A percentile compares a stretch with the other conserved stretches of the same genome.
Conservation (phyloP, 2,329 filamentous ascomycete genomes). For the Gnomoniopsis sp. region DNA sequence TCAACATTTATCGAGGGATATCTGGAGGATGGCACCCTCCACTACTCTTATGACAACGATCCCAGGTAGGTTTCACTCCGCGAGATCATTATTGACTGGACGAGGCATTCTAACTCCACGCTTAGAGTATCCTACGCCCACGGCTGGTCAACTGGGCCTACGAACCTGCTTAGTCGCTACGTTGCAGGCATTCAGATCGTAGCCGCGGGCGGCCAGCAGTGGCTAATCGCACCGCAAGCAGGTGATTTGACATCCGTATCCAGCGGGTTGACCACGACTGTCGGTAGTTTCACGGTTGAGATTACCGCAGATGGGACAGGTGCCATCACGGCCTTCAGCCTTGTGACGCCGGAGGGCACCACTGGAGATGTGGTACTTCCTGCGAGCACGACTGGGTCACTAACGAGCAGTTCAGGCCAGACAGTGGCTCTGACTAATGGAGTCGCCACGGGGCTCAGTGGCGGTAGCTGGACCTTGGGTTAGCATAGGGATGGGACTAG, state of each 20-base stretch:
- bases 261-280: constrained; percentile 11
- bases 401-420: constrained; percentile 6
- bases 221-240: constrained; percentile 35
- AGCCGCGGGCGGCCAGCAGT: constrained; percentile 31
- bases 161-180: constrained; percentile 32
- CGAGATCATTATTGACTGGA: background rate
- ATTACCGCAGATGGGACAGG: constrained; percentile 11
- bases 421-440: constrained; percentile 6
- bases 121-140: constrained; percentile 29
- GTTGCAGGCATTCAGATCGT: constrained; percentile 40
- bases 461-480: constrained; percentile 12
- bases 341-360: constrained; percentile 13
- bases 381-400: constrained; percentile 5
- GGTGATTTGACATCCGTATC: constrained; percentile 31
- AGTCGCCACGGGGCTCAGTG: constrained; percentile 6
- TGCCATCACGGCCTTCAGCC: constrained; percentile 12
- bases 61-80: background rate
- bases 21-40: constrained; percentile 38
- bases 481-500: background rate
- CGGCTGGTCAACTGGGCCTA: constrained; percentile 34
- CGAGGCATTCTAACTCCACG: background rate
- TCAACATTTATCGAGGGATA: constrained; percentile 51
- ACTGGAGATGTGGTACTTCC: constrained; percentile 16
- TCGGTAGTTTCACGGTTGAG: constrained; percentile 12
- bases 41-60: constrained; percentile 48